Conservation (phyloP, 2,329 filamentous ascomycete species). For the Diaporthe batatas region DNA sequence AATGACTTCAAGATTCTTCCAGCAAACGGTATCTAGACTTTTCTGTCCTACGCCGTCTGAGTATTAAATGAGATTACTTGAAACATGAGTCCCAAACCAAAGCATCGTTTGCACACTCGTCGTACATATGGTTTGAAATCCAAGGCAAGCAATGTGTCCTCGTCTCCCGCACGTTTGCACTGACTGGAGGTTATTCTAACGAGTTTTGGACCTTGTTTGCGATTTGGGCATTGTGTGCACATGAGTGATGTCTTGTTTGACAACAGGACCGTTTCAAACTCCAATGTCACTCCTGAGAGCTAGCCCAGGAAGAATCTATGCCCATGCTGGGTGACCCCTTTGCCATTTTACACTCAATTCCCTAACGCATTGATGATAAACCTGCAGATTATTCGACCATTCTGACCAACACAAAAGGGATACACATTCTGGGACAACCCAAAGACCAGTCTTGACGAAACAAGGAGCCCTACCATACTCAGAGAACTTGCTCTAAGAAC, state of each 20-base stretch:
- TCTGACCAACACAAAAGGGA: neutral
- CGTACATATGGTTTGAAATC: neutral
- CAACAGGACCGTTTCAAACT: neutral
- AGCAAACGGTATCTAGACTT: no score
- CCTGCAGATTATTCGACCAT: neutral
- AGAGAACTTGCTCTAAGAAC: no score
- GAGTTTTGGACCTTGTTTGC: neutral
- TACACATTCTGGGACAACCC: neutral
- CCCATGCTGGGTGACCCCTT: neutral
- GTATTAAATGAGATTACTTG: neutral
- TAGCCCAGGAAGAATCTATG: rapidly evolving
- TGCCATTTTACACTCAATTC: neutral
- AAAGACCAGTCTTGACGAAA: neutral
- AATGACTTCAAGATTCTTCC: no score
- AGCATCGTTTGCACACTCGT: neutral
- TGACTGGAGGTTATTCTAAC: neutral
- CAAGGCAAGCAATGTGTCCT: neutral
- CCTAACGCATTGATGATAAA: neutral
- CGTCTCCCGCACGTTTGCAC: neutral
- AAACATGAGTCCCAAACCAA: neutral
- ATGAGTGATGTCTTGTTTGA: neutral
- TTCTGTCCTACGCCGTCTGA: no score
- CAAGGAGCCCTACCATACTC: neutral
- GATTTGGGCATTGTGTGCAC: neutral
- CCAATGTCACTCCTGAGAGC: neutral